A percentile compares a stretch with the other conserved stretches of the same genome.
Evolutionary conservation across 306 rosid genomes (phyloP).

Genomic region (Echinosophora koreensis): DNA sequence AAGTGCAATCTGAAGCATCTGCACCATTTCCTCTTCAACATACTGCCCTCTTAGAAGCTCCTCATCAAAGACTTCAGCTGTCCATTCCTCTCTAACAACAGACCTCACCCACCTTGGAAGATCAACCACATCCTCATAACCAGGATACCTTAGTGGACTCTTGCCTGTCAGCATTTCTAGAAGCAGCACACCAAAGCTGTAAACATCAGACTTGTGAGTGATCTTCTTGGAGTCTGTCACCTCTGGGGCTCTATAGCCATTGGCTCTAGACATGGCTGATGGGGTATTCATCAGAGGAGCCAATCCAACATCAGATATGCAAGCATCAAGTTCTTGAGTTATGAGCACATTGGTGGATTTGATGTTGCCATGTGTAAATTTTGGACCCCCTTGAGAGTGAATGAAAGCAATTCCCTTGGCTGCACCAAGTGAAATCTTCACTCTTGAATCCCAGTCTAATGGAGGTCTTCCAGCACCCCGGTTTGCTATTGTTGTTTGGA

Average conservation of each 20-base stretch:
- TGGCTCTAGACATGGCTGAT: constrained; percentile 61
- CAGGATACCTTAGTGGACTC: constrained; percentile 63
- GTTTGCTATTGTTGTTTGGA: constrained; percentile 58
- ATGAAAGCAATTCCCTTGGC: constrained; percentile 79
- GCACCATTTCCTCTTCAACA: constrained; percentile 87
- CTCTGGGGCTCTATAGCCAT: constrained; percentile 81
- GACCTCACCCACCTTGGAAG: constrained; percentile 90
- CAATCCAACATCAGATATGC: constrained; percentile 72
- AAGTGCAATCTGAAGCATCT: constrained; percentile 81
- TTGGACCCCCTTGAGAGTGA: constrained; percentile 64
- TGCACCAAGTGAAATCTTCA: constrained; percentile 64
- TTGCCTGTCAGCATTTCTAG: constrained; percentile 87
- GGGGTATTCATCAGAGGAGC: constrained; percentile 67
- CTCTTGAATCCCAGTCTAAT: constrained; percentile 77
- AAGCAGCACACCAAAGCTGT: constrained; percentile 80
- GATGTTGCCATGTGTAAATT: constrained; percentile 77
- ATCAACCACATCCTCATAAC: constrained; percentile 68
- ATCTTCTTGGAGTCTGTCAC: constrained; percentile 63
- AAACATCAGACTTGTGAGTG: constrained; percentile 76
- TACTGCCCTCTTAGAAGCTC: constrained; percentile 68
- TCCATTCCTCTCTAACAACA: constrained; percentile 92
- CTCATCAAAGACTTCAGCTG: constrained; percentile 83
- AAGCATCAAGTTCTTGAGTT: constrained; percentile 64
- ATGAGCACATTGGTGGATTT: constrained; percentile 81
- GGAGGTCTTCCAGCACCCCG: constrained; percentile 66